Evolutionary conservation across 768 basidiomycete species (phyloP).

Genomic region (Lactarius trivialis): DNA sequence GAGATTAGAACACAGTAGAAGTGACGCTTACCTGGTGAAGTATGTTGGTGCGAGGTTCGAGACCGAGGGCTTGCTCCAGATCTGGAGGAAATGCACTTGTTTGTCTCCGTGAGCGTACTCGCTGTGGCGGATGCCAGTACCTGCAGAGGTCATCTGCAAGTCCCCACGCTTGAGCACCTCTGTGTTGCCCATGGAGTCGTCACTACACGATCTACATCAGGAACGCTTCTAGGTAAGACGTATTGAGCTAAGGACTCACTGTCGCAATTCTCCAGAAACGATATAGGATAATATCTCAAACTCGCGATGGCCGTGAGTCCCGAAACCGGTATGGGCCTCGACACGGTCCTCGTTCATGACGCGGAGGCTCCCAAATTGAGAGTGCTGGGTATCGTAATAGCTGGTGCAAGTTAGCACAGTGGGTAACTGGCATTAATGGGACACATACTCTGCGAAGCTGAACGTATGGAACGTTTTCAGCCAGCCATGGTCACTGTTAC

Average conservation of each 20-base stretch:
- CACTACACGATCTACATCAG: conserved; percentile 36
- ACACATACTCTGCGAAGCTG: conserved; percentile 52
- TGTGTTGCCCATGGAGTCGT: conserved; percentile 86
- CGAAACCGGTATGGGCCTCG: conserved; percentile 70
- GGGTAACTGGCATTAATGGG: neutral
- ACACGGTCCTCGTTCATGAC: conserved; percentile 94
- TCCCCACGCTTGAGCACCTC: conserved; percentile 88
- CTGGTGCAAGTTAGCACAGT: neutral
- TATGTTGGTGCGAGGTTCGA: conserved; percentile 63
- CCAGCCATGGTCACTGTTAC: conserved; percentile 51
- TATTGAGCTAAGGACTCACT: conserved; percentile 42
- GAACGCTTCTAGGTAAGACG: neutral
- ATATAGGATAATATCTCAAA: conserved; percentile 92
- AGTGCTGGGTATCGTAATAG: conserved; percentile 1
- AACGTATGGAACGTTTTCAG: conserved; percentile 66
- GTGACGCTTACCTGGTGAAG: conserved; percentile 54
- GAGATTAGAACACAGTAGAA: neutral
- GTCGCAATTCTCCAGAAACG: conserved; percentile 70
- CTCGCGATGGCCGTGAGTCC: conserved; percentile 74
- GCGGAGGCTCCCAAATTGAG: conserved; percentile 63
- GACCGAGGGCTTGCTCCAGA: conserved; percentile 52
- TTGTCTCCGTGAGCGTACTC: conserved; percentile 49
- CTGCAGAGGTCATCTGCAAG: conserved; percentile 86
- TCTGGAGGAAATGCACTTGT: conserved; percentile 59
- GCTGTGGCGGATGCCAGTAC: conserved; percentile 85